Evolutionary conservation across 2,329 filamentous ascomycete species (phyloP).

Genomic region (Botryosphaeria agaves): DNA sequence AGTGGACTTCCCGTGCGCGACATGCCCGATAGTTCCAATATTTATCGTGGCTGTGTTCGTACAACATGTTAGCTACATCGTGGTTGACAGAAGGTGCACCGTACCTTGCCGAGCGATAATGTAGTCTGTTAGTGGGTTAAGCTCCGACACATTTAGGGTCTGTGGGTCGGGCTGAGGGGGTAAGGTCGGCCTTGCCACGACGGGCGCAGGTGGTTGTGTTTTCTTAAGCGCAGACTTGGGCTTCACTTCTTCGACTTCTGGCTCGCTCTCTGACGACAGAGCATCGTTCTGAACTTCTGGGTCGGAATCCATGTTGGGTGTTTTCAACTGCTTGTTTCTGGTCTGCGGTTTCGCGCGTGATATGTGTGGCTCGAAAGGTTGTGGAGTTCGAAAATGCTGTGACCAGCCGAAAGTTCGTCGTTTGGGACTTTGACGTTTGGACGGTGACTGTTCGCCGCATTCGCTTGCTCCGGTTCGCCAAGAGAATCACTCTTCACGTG

Average conservation of each 20-base stretch:
- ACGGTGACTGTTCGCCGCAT: too few relatives aligned
- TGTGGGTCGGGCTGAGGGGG: constrained; percentile 89
- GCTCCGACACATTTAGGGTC: constrained; percentile 62
- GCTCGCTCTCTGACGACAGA: not conserved
- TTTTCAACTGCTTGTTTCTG: too few relatives aligned
- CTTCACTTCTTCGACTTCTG: constrained; percentile 8
- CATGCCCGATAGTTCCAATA: constrained; percentile 95
- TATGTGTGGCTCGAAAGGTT: too few relatives aligned
- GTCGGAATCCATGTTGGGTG: constrained; percentile 25
- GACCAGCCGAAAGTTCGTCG: too few relatives aligned
- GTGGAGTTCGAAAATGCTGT: too few relatives aligned
- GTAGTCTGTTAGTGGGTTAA: constrained; percentile 80
- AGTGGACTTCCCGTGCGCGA: constrained; percentile 97
- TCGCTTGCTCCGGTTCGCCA: too few relatives aligned
- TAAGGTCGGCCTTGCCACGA: constrained; percentile 43
- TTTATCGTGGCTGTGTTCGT: constrained; percentile 99
- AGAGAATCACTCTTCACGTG: too few relatives aligned
- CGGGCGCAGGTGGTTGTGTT: constrained; percentile 37
- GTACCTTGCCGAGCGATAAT: constrained; percentile 95
- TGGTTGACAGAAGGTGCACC: too few relatives aligned
- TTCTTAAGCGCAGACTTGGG: constrained; percentile 80
- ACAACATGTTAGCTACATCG: too few relatives aligned
- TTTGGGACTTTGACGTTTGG: too few relatives aligned
- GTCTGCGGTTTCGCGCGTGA: too few relatives aligned
- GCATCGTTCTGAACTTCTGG: constrained; percentile 20